Evolutionary conservation across 2,329 filamentous ascomycete species (phyloP).

Genomic region (Colletotrichum nymphaeae): DNA sequence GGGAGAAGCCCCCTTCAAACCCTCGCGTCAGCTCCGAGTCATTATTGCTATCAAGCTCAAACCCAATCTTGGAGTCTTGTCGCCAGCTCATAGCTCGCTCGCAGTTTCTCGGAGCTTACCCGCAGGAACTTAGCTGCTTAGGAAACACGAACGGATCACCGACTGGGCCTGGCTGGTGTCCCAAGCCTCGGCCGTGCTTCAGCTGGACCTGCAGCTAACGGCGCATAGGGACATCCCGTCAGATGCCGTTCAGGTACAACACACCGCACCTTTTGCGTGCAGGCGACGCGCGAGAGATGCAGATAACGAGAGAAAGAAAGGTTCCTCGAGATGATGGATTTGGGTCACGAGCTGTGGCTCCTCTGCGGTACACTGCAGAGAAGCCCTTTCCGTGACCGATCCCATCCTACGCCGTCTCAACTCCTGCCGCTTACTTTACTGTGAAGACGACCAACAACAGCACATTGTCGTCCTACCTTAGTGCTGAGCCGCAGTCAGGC

Average conservation of each 20-base stretch:
- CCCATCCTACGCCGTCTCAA: slow-evolving; percentile 4
- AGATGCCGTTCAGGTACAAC: slow-evolving; percentile 16
- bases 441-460: neutral
- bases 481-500: neutral
- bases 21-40: neutral
- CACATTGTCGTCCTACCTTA: neutral
- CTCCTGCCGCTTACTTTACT: neutral
- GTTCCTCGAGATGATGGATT: neutral
- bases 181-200: slow-evolving; percentile 13
- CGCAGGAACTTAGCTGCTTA: neutral
- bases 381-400: neutral
- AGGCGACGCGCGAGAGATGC: neutral
- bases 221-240: neutral
- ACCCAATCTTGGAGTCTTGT: neutral
- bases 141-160: neutral
- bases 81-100: neutral
- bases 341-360: neutral
- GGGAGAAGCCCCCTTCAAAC: neutral
- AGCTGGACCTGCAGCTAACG: slow-evolving; percentile 15
- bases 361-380: neutral
- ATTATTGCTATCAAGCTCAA: neutral
- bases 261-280: neutral
- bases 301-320: neutral
- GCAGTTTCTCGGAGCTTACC: neutral
- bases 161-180: slow-evolving; percentile 3